Base-by-base conservation (phyloP, 768 basidiomycete genomes). In the Cyathus striatus region DNA sequence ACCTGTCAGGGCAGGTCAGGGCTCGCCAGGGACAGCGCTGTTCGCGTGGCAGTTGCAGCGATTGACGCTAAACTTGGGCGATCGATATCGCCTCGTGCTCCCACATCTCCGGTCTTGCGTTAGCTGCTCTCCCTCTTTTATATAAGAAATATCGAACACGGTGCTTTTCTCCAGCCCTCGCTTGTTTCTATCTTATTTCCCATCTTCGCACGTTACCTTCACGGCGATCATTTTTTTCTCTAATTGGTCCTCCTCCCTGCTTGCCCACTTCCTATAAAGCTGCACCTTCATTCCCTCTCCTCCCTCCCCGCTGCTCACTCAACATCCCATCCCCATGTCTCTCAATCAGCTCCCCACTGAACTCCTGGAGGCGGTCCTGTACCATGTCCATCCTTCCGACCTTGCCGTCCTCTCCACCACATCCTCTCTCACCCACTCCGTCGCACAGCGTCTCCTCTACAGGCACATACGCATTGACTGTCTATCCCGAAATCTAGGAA, bases 401-500 rank as follows among this genome's bases (percentile, higher is more conserved):
- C 78, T 86, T 51, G 61, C 68, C 38, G 57, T 71, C 9, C 66
- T 84, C 49, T 69, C 83, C 2, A 61, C 56, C 16, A 65, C 76
- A 5, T 62, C 49, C 48, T 56, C 70, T 12, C 48, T 56, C 24
- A 52, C 83, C 54, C 62, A 65, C 47, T 64, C 63, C 42, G 59
- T 78, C 50, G 81, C 81, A 0, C 78, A 76, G 46, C 77, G 78
- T 45, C 57, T 69, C 25, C 81, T 90, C 60, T 90, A 84, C 60
- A 72, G 81, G 42, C 60, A 75, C 53, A 51, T 88, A 49, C 56
- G 64, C 39, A 49, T 79, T 41, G 71, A 78, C 23, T 51, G 67
- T 5, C 52, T 60, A 46, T 61, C 69, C 3, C 64, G 58, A 51
- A 78, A 77, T 49, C 68, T 78, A 45, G 40, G 59, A 49, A 64